Base-by-base conservation (phyloP, 2,329 filamentous ascomycete genomes). In the Neonectria punicea region DNA sequence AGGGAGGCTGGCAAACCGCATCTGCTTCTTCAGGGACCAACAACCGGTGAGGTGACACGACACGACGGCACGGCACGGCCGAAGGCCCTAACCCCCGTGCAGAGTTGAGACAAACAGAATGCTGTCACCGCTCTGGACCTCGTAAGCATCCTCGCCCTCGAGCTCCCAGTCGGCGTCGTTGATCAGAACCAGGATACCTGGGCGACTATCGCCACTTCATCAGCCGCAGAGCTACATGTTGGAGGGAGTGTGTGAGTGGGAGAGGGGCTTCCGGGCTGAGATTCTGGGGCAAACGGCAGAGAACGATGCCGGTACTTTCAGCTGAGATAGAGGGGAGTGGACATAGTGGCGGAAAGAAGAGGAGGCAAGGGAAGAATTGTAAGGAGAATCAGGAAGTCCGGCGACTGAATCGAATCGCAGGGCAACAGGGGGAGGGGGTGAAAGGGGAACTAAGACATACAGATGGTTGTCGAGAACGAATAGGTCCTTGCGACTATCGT, bases 131-230 rank as follows among this genome's bases (percentile, higher is more conserved):
- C 84, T 80, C 80, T 95, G 90, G 63, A 99, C 82, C 80, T 94
- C 90, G 77, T 98, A 98, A 70, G 89, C 87, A 77, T 96, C 94
- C 80, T 98, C 95, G 18, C 94, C 96, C 80, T 98, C 96, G 13
- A 99, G 87, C 80, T 98, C 96, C 96, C 96, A 99, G 79, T 99
- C 96, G 28, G 94, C 93, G 74, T 99, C 96, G 77, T 99, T 99
- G 79, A 99, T 97, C 62, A 99, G 86, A 30, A 98, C 95, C 47
- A 99, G 87, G 78, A 99, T 97, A 3, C 96, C 96, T 5, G 96
- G 96, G 58, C 96, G 94, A 66, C 95, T 98, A 72, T 66, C 70
- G 74, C 57, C 76, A 73, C 65, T 25, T 57, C 49, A 72, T 73
- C 65, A 77, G 77, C 70, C 54, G 60, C 66, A 63, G 53, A 61